A percentile compares a stretch with the other conserved stretches of the same genome.
These are phyloP conservation scores for Pythium volutum DNA, from an alignment of 352 stramenopile genomes.

Conservation along the genomic window DNA sequence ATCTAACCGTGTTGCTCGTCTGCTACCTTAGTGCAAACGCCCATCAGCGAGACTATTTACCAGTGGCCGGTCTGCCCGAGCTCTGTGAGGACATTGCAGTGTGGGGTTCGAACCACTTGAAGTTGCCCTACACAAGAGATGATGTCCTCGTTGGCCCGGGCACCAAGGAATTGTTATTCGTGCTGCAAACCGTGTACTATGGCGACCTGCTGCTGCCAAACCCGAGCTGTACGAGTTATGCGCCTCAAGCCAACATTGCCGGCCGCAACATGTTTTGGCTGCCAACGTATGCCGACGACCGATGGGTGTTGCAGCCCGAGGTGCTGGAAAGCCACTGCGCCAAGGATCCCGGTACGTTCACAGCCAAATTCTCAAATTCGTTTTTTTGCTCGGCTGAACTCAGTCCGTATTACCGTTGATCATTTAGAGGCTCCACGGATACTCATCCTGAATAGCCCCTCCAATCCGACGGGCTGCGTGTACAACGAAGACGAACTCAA, in stretches of 20 bases:
- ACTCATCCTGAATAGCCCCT: slow-evolving; percentile 85
- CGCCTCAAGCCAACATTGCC: slow-evolving; percentile 81
- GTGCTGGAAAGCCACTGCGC: slow-evolving; percentile 78
- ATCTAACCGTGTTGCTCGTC: neutral
- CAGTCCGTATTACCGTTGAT: neutral
- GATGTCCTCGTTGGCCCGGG: slow-evolving; percentile 84
- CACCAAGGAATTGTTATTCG: slow-evolving; percentile 87
- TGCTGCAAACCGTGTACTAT: slow-evolving; percentile 89
- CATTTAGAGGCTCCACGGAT: slow-evolving; percentile 69
- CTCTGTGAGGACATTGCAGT: slow-evolving; percentile 77
- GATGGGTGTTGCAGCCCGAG: slow-evolving; percentile 77
- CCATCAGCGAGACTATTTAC: slow-evolving; percentile 81
- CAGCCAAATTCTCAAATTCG: neutral
- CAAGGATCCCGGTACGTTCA: slow-evolving; percentile 64
- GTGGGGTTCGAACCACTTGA: slow-evolving; percentile 55
- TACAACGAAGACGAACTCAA: slow-evolving; percentile 77
- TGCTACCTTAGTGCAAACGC: slow-evolving; percentile 51
- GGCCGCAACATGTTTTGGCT: slow-evolving; percentile 89
- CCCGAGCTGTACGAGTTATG: slow-evolving; percentile 84
- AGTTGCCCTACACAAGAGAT: slow-evolving; percentile 64
- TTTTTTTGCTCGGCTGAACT: neutral
- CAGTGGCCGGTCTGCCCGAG: slow-evolving; percentile 67
- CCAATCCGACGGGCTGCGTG: slow-evolving; percentile 80
- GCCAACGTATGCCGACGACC: slow-evolving; percentile 69
- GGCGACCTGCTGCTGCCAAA: slow-evolving; percentile 82